Evolutionary conservation across 1,284 basidiomycete species (phyloP).

Genomic region (Mycocalia duriaeana): DNA sequence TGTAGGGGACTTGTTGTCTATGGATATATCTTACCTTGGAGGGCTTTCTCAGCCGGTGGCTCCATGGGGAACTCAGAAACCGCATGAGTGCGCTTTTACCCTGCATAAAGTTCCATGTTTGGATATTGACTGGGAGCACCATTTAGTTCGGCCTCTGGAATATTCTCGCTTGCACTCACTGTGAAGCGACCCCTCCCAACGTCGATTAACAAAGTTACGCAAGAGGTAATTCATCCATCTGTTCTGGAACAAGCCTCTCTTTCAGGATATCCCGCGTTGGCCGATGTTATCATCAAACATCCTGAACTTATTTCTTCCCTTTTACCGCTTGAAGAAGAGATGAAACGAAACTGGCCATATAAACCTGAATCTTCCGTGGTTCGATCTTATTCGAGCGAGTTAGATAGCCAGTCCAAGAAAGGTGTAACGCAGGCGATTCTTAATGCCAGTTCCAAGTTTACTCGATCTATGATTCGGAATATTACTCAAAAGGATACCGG

Average conservation of each 20-base stretch:
- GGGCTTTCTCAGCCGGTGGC: slow-evolving; percentile 46
- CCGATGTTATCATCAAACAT: slow-evolving; percentile 31
- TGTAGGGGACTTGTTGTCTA: slow-evolving; percentile 46
- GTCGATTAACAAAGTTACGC: slow-evolving; percentile 39
- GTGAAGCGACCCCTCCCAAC: slow-evolving; percentile 48
- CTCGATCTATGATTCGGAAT: not conserved
- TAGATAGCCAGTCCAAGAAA: not conserved
- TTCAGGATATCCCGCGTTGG: slow-evolving; percentile 32
- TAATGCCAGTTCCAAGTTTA: slow-evolving; percentile 5
- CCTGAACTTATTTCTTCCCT: slow-evolving; percentile 41
- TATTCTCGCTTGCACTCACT: slow-evolving; percentile 41
- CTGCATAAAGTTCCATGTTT: not conserved
- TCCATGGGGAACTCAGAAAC: slow-evolving; percentile 54
- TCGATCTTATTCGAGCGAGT: slow-evolving; percentile 13
- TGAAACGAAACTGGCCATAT: slow-evolving; percentile 43
- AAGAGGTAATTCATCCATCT: slow-evolving; percentile 60
- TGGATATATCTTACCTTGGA: slow-evolving; percentile 51
- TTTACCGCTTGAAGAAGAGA: slow-evolving; percentile 47
- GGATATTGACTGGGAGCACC: not conserved
- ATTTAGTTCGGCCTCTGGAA: slow-evolving; percentile 45
- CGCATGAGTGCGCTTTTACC: slow-evolving; percentile 47
- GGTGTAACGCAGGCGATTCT: slow-evolving; percentile 5
- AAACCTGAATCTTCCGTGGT: slow-evolving; percentile 16
- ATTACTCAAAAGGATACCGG: slow-evolving; percentile 2
- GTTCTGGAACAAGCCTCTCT: slow-evolving; percentile 41